These are phyloP conservation scores for Omphalea diandra DNA, from an alignment of 441 rosid genomes.

Conservation along the genomic window DNA sequence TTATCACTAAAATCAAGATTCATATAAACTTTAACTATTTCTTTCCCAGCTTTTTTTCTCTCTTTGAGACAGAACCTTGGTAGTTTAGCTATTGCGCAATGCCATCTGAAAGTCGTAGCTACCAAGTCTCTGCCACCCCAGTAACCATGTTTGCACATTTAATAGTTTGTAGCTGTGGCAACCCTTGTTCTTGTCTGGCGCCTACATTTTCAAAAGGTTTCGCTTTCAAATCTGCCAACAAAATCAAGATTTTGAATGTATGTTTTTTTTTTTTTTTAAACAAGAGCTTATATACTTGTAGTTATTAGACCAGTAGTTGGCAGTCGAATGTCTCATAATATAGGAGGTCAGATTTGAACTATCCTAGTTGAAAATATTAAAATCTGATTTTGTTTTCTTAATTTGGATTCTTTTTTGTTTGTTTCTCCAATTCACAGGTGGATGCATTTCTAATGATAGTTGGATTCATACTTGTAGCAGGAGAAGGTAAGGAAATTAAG, in stretches of 20 bases:
- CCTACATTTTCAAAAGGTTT: slow-evolving; percentile 36
- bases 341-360: background rate
- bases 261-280: slow-evolving; percentile 9
- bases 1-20: too few relatives aligned
- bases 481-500: slow-evolving; percentile 40
- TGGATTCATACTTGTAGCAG: slow-evolving; percentile 46
- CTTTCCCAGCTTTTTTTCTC: background rate
- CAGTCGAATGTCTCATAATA: background rate
- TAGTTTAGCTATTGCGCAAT: slow-evolving; percentile 15
- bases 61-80: background rate
- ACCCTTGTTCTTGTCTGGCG: slow-evolving; percentile 55
- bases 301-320: background rate
- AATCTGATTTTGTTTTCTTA: background rate
- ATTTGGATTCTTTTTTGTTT: background rate
- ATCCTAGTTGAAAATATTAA: background rate
- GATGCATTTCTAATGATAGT: slow-evolving; percentile 56
- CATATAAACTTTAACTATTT: background rate
- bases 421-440: slow-evolving; percentile 29
- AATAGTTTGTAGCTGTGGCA: slow-evolving; percentile 34
- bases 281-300: too few relatives aligned
- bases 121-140: slow-evolving; percentile 38
- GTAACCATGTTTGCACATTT: slow-evolving; percentile 39
- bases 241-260: slow-evolving; percentile 45
- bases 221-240: slow-evolving; percentile 33
- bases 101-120: slow-evolving; percentile 35